phyloP scores from a whole-genome alignment of 257 asterid species.

The Penstemon davidsonii region DNA sequence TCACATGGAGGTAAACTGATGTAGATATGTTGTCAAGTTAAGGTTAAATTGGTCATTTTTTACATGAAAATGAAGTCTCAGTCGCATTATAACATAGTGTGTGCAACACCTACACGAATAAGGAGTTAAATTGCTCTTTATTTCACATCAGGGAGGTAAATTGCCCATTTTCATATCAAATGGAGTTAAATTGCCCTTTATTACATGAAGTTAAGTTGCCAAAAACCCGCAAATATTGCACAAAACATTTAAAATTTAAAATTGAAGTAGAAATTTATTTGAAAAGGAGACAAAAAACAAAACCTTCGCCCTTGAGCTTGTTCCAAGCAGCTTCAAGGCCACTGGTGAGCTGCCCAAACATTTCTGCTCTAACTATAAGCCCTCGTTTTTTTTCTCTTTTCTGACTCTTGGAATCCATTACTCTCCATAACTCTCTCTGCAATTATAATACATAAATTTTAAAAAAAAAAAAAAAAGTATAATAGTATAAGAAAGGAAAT shows the following conservation, averaged over 20 bases:
- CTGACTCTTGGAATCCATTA: slow-evolving; percentile 44
- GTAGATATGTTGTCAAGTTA: too few species aligned
- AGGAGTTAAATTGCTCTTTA: too few species aligned
- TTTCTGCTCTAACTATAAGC: slow-evolving; percentile 71
- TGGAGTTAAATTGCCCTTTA: background rate
- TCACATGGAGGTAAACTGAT: too few species aligned
- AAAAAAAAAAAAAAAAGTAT: background rate
- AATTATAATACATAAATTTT: background rate
- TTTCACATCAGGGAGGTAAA: too few species aligned
- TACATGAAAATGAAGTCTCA: too few species aligned
- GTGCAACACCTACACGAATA: too few species aligned
- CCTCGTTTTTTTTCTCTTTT: slow-evolving; percentile 48
- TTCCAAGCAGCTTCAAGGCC: slow-evolving; percentile 95
- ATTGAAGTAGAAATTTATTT: too few species aligned
- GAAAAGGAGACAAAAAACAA: background rate
- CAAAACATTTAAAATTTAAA: background rate
- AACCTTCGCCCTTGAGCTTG: slow-evolving; percentile 99
- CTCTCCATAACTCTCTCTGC: slow-evolving; percentile 74
- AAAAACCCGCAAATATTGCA: too few species aligned
- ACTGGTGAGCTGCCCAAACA: slow-evolving; percentile 90
- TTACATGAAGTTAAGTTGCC: background rate
- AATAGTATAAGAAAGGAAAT: too few species aligned
- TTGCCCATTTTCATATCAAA: background rate
- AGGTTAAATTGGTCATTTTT: too few species aligned
- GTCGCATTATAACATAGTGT: too few species aligned